Percentiles rank a stretch among this genome's conserved stretches.
These are phyloP conservation scores for Paecilomyces fulvus DNA, from an alignment of 2,329 filamentous ascomycete genomes.

Conservation along the genomic window DNA sequence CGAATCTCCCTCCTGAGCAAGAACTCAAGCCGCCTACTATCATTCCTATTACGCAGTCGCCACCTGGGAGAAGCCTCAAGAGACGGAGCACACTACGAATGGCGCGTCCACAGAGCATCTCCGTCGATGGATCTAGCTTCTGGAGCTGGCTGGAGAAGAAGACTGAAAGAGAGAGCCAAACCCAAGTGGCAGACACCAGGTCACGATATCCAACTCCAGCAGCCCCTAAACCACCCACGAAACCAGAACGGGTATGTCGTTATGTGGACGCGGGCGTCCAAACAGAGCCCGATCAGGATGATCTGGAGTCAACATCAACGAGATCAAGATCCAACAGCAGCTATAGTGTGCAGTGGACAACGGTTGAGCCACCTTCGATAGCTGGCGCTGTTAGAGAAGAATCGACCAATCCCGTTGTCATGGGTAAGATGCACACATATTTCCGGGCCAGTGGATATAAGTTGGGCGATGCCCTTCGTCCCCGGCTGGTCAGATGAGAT, in stretches of 20 bases:
- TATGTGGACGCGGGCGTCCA: not conserved
- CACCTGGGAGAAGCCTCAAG: not conserved
- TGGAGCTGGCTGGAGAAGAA: not conserved
- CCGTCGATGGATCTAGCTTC: not conserved
- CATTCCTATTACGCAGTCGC: not conserved
- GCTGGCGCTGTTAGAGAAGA: not conserved
- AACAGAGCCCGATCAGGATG: not conserved
- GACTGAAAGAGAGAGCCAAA: not conserved
- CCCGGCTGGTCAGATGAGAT: not conserved
- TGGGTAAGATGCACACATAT: not conserved
- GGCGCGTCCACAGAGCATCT: conserved; percentile 4
- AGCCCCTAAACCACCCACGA: not conserved
- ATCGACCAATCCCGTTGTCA: not conserved
- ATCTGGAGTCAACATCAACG: not conserved
- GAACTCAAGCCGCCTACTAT: conserved; percentile 3
- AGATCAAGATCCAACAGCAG: not conserved
- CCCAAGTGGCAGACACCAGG: not conserved
- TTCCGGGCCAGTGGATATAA: not conserved
- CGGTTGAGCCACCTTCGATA: not conserved
- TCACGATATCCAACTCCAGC: not conserved
- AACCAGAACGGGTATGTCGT: not conserved
- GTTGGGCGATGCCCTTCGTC: not conserved
- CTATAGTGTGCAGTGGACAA: not conserved
- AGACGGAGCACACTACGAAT: not conserved
- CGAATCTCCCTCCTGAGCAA: not conserved